phyloP scores from a whole-genome alignment of 768 basidiomycete genomes.

The Auriscalpium microsporum region DNA sequence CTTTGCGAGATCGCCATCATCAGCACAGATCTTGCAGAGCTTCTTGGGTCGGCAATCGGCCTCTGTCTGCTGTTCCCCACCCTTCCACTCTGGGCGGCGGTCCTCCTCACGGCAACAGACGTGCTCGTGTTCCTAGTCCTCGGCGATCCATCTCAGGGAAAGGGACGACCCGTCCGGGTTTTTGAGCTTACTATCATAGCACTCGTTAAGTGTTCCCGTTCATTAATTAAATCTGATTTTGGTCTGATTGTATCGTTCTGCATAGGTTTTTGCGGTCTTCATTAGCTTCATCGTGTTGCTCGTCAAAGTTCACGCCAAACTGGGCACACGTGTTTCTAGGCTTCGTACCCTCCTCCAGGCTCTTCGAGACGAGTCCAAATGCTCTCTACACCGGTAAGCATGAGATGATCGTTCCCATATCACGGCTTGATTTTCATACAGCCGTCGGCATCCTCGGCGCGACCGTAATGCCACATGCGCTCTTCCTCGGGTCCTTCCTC shows the following conservation, averaged over 20 bases:
- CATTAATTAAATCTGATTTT: neutral
- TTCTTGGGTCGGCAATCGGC: constrained; percentile 54
- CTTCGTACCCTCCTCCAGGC: constrained; percentile 60
- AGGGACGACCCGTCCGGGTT: constrained; percentile 44
- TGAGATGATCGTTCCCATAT: constrained; percentile 21
- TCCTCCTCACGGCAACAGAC: constrained; percentile 40
- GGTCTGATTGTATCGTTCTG: constrained; percentile 1
- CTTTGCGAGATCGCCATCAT: constrained; percentile 44
- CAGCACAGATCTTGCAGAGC: constrained; percentile 50
- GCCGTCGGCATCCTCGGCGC: constrained; percentile 72
- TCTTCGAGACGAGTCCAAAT: constrained; percentile 39
- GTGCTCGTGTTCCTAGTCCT: constrained; percentile 55
- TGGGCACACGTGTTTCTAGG: constrained; percentile 73
- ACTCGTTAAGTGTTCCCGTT: constrained; percentile 36
- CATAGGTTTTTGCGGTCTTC: constrained; percentile 36
- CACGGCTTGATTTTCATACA: constrained; percentile 24
- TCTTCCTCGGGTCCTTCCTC: constrained; percentile 84
- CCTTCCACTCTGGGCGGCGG: constrained; percentile 40
- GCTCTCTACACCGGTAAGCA: constrained; percentile 59
- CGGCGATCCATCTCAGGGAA: constrained; percentile 58
- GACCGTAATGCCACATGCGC: constrained; percentile 88
- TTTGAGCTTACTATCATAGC: constrained; percentile 60
- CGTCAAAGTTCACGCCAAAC: constrained; percentile 52
- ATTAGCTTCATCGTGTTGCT: constrained; percentile 75
- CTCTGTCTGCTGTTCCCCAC: constrained; percentile 42